Base-by-base conservation (phyloP, 2,329 filamentous ascomycete species). In the Trichoderma breve region DNA sequence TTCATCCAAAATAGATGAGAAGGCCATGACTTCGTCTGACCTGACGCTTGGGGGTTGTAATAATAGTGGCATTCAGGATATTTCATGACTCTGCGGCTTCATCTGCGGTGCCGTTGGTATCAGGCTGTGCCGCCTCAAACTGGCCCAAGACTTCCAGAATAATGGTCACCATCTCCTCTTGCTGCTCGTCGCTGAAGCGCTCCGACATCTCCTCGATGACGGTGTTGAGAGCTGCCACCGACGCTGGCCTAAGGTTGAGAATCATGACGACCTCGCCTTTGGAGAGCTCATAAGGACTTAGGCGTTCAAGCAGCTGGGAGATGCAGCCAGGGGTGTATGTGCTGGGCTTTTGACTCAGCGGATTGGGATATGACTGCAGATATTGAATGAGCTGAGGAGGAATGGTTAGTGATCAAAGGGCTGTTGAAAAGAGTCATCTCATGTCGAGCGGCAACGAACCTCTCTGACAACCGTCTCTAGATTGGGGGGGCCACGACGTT, bases 261-360 rank as follows among this genome's bases (percentile, higher is more conserved):
- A 92, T 87, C 88, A 91, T 91, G 77, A 92, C 82, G 70, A 91
- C 81, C 80, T 92, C 91, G 69, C 89, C 89, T 82, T 92, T 92
- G 80, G 88, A 88, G 70, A 92, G 84, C 60, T 88, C 85, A 79
- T 86, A 91, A 1, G 83, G 83, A 12, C 85, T 84, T 64, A 92
- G 82, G 28, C 82, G 83, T 76, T 87, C 81, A 53, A 92, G 82
- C 53, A 93, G 85, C 28, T 78, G 80, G 7, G 82, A 76, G 73
- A 92, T 87, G 65, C 84, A 85, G 11, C 81, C 80, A n/a, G 85
- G 78, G 68, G 83, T 83, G 79, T 90, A 91, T 4, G 85, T 84
- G 67, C 83, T 74, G 21, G 87, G 86, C 73, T 84, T 84, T 76
- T 88, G 85, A 77, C 85, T 87, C 67, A 90, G 83, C 68, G 88